Evolutionary conservation across 345 rosid genomes (phyloP).

Genomic region (Lumnitzera racemosa): DNA sequence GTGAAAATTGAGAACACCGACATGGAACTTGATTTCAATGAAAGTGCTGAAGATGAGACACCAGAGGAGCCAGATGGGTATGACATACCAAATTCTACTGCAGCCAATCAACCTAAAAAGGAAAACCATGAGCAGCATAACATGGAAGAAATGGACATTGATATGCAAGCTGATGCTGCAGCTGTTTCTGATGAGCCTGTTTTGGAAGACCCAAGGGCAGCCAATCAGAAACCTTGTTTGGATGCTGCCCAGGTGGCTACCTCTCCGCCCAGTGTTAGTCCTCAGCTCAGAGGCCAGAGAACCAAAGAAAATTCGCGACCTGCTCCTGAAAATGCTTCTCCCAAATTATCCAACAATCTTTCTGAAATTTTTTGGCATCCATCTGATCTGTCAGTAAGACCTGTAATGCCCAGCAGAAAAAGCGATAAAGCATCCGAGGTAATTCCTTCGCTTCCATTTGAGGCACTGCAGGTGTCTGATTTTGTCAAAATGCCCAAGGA

Average conservation of each 20-base stretch:
- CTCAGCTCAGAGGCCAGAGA: slow-evolving; percentile 55
- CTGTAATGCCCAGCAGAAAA: slow-evolving; percentile 96
- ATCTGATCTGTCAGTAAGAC: slow-evolving; percentile 93
- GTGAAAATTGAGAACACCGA: slow-evolving; percentile 90
- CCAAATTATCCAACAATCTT: slow-evolving; percentile 49
- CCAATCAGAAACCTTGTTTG: slow-evolving; percentile 46
- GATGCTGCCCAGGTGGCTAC: slow-evolving; percentile 52
- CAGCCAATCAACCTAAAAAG: slow-evolving; percentile 26
- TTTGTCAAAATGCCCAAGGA: slow-evolving; percentile 72
- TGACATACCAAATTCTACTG: slow-evolving; percentile 32
- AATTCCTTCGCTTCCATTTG: slow-evolving; percentile 73
- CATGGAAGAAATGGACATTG: slow-evolving; percentile 33
- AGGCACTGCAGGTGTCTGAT: slow-evolving; percentile 62
- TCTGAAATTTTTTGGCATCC: slow-evolving; percentile 83
- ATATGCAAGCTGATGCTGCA: slow-evolving; percentile 27
- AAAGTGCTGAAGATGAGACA: slow-evolving; percentile 67
- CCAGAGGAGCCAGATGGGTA: slow-evolving; percentile 67
- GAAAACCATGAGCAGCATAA: slow-evolving; percentile 29
- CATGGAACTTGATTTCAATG: slow-evolving; percentile 98
- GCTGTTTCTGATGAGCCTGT: slow-evolving; percentile 29
- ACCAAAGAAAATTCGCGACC: slow-evolving; percentile 43
- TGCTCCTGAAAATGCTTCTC: slow-evolving; percentile 43
- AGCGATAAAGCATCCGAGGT: slow-evolving; percentile 57
- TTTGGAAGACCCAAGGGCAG: slow-evolving; percentile 40
- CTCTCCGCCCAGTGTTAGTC: slow-evolving; percentile 55